Percentiles rank a stretch among this genome's conserved stretches.
Conservation (phyloP, 352 stramenopile genomes). For the Phytophthora cryptogea region DNA sequence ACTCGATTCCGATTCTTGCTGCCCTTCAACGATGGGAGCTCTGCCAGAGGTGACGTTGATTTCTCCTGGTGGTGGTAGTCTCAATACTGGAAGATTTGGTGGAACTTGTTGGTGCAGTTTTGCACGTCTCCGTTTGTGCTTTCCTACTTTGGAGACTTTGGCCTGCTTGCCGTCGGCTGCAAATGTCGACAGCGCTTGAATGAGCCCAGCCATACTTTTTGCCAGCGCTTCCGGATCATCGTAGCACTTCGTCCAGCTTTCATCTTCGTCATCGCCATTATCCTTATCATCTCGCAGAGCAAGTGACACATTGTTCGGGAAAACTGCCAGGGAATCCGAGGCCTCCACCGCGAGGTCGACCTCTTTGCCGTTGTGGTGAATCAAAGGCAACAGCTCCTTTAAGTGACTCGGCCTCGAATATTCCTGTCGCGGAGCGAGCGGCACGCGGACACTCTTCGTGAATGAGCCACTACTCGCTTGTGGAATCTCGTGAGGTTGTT, state of each 20-base stretch:
- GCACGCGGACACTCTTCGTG: conserved; percentile 4
- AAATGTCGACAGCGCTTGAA: conserved; percentile 31
- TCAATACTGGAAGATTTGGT: conserved; percentile 4
- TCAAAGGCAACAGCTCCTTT: conserved; percentile 8
- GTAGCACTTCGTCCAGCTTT: conserved; percentile 19
- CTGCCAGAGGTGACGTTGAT: conserved; percentile 2
- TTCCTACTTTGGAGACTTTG: conserved; percentile 7
- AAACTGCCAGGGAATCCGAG: not conserved
- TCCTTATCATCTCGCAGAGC: not conserved
- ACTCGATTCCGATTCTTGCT: not conserved
- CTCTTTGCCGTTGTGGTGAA: conserved; percentile 2
- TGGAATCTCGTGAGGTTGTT: not conserved
- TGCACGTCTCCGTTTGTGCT: conserved; percentile 14
- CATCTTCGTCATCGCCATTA: conserved; percentile 7
- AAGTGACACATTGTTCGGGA: not conserved
- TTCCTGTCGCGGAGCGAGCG: not conserved
- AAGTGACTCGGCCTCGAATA: not conserved
- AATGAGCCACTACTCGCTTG: conserved; percentile 1
- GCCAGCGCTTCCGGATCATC: conserved; percentile 26
- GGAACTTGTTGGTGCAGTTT: conserved; percentile 3
- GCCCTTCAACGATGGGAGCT: not conserved
- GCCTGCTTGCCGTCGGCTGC: conserved; percentile 7
- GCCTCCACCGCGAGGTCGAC: not conserved
- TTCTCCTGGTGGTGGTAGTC: conserved; percentile 3
- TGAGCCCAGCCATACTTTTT: conserved; percentile 30